phyloP scores from a whole-genome alignment of 1,139 yeast species.

The Pichia sorboxylosa region DNA sequence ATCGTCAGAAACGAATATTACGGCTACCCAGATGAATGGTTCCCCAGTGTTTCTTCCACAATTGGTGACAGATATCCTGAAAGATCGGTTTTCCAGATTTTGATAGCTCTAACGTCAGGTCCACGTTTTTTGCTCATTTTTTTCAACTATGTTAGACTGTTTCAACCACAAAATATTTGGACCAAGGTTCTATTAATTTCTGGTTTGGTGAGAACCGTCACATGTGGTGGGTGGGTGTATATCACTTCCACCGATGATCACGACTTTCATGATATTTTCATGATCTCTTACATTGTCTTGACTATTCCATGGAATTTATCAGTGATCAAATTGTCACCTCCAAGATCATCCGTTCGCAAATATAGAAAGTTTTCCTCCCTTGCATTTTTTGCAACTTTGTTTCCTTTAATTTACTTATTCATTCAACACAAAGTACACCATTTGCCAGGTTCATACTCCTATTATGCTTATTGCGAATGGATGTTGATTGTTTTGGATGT shows the following conservation, averaged over 20 bases:
- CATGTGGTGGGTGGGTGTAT: constrained; percentile 98
- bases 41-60: constrained; percentile 92
- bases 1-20: constrained; percentile 77
- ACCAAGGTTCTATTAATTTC: constrained; percentile 38
- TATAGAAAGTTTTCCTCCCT: constrained; percentile 45
- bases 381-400: constrained; percentile 55
- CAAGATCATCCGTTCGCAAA: constrained; percentile 34
- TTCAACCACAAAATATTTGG: constrained; percentile 28
- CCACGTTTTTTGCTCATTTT: constrained; percentile 73
- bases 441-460: constrained; percentile 87
- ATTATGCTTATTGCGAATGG: constrained; percentile 95
- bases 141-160: constrained; percentile 41
- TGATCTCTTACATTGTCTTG: constrained; percentile 79
- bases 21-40: constrained; percentile 97
- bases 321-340: constrained; percentile 45
- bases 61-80: constrained; percentile 97
- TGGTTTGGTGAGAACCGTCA: constrained; percentile 74
- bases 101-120: constrained; percentile 70
- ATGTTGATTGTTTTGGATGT: constrained; percentile 70
- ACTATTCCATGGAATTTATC: constrained; percentile 86
- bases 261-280: constrained; percentile 89
- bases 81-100: constrained; percentile 77
- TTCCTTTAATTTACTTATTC: constrained; percentile 81
- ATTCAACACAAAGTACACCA: constrained; percentile 86
- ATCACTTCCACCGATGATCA: constrained; percentile 95